Evolutionary conservation across 2,329 filamentous ascomycete species (phyloP), one percentile per base, ranked within the genome.

Genomic region (Venturia nashicola): DNA sequence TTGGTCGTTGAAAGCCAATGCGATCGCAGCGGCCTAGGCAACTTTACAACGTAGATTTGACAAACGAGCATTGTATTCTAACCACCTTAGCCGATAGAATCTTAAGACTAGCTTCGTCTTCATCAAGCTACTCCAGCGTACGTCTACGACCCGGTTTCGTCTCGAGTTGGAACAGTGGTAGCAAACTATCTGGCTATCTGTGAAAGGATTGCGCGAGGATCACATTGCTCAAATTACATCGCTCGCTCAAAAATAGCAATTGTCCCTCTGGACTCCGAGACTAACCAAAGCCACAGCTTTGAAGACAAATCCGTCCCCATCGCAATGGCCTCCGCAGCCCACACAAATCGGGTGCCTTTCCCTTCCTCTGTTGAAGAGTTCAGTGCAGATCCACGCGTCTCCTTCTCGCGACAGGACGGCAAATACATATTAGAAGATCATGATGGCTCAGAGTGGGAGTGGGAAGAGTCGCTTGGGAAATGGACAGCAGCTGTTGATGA

Each of bases 401-500:
- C 90, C 6, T 96, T 88, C 77, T 93, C 90, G n/a, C 89, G 84
- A 72, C 80, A 90, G 66, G 88, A 93, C 75, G 82, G 85, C 71
- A 93, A 91, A 72, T 93, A 87, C 77, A 84, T 94, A 62, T 85
- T 94, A 8, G 91, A 96, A 66, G 88, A 90, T 65, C 88, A 90
- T 65, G 86, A 94, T 72, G 91, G 90, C 62, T 83, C 85, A 66
- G 92, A 96, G 74, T 96, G 87, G 77, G 89, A 92, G 73, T 97
- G 88, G 77, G 86, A 95, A 74, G 76, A 82, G 61, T 81, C 80
- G 61, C 76, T 86, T 68, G 86, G 84, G 76, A 83, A 85, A 75
- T 97, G 92, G 92, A 81, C 91, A 63, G 87, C 86, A 68, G 79
- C 82, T 82, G 76, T 83, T 72, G 84, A 86, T 72, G 83, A 86